Evolutionary conservation across 108 stramenopile species (phyloP).

Genomic region (Cyclotella choctawhatcheeana): DNA sequence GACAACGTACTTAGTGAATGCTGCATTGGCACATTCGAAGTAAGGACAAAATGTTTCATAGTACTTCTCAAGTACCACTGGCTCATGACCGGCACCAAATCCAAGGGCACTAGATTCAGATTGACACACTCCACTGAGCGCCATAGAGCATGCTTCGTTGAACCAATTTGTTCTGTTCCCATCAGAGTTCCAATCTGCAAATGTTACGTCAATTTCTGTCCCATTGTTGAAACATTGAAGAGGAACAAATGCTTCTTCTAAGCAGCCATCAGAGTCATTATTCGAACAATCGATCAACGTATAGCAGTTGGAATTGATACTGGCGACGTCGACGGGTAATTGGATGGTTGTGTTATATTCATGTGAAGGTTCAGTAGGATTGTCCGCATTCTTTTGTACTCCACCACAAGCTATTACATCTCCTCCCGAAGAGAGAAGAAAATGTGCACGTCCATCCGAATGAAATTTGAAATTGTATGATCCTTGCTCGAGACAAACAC

Average conservation of each 20-base stretch:
- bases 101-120: background rate
- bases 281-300: background rate
- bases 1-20: background rate
- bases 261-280: background rate
- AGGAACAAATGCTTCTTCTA: background rate
- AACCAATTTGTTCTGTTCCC: conserved; percentile 6
- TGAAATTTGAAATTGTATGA: background rate
- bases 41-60: background rate
- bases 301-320: background rate
- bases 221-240: background rate
- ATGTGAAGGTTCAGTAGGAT: no score
- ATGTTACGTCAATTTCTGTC: background rate
- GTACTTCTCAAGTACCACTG: background rate
- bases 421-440: background rate
- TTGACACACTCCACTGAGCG: background rate
- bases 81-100: background rate
- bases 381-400: background rate
- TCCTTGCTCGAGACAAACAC: background rate
- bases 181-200: background rate
- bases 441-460: background rate
- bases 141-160: background rate
- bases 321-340: background rate
- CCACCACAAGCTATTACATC: conserved; percentile 3
- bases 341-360: background rate
- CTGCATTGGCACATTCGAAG: background rate